A percentile compares a stretch with the other conserved stretches of the same genome.
Evolutionary conservation across 345 rosid genomes (phyloP).

Genomic region (Turritis glabra): DNA sequence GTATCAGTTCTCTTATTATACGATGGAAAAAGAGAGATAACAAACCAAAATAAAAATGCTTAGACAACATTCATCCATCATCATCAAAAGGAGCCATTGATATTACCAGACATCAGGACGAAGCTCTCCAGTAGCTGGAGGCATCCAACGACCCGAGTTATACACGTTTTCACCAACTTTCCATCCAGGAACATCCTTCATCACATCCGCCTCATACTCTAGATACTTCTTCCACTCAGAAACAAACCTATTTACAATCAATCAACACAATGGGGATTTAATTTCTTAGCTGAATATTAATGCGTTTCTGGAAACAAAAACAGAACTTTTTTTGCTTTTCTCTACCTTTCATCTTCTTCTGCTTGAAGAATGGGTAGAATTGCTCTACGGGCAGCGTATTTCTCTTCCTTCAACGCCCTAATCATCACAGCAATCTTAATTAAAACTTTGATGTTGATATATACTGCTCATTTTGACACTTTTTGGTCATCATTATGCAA

Average conservation of each 20-base stretch:
- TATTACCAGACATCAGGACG: conserved; percentile 97
- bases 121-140: conserved; percentile 96
- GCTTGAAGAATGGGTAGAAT: conserved; percentile 92
- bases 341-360: conserved; percentile 97
- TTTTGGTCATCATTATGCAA: background rate
- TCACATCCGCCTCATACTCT: conserved; percentile 94
- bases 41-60: background rate
- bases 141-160: conserved; percentile 98
- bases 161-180: conserved; percentile 95
- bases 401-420: conserved; percentile 96
- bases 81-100: conserved; percentile 19
- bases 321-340: background rate
- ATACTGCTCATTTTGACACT: background rate
- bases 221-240: conserved; percentile 98
- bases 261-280: background rate
- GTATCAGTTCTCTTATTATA: conserved; percentile 31
- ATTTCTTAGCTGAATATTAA: background rate
- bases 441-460: background rate
- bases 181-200: conserved; percentile 99
- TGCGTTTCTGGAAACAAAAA: background rate
- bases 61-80: conserved; percentile 33
- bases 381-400: conserved; percentile 83
- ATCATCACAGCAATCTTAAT: conserved; percentile 8
- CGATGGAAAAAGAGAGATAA: background rate
- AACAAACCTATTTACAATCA: conserved; percentile 57